These are phyloP conservation scores for Acacia crassicarpa DNA, from an alignment of 306 rosid species.

Conservation along the genomic window DNA sequence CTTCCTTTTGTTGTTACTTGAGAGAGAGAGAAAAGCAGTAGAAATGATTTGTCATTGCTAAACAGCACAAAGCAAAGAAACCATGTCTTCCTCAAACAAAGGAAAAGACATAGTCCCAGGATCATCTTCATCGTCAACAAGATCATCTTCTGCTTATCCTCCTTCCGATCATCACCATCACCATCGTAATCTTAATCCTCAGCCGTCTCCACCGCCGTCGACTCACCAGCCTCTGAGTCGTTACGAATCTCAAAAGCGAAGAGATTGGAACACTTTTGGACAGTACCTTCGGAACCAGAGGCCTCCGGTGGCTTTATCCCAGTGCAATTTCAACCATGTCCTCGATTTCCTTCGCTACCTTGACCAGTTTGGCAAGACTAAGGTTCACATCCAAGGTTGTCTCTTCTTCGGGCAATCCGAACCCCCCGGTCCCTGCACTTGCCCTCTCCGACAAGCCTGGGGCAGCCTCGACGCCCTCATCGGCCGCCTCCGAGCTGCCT, in stretches of 20 bases:
- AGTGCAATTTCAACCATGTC: slow-evolving; percentile 84
- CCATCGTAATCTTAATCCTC: slow-evolving; percentile 41
- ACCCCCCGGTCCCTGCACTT: slow-evolving; percentile 92
- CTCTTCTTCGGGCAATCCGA: slow-evolving; percentile 90
- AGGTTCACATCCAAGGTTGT: slow-evolving; percentile 87
- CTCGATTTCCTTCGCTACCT: slow-evolving; percentile 82
- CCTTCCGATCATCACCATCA: slow-evolving; percentile 35
- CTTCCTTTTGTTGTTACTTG: slow-evolving; percentile 32
- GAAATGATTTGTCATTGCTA: slow-evolving; percentile 30
- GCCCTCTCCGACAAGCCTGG: slow-evolving; percentile 95
- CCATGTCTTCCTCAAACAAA: slow-evolving; percentile 38
- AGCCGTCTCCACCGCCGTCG: slow-evolving; percentile 47
- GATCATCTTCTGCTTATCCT: slow-evolving; percentile 28
- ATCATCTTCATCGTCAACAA: neutral
- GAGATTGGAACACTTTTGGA: slow-evolving; percentile 98
- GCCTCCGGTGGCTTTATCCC: slow-evolving; percentile 80
- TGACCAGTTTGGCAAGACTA: slow-evolving; percentile 95
- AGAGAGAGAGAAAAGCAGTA: slow-evolving; percentile 27
- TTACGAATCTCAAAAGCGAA: slow-evolving; percentile 89
- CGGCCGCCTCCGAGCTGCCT: slow-evolving; percentile 92
- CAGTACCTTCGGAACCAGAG: slow-evolving; percentile 84
- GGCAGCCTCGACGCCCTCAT: slow-evolving; percentile 96
- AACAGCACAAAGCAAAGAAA: neutral
- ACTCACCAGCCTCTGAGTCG: slow-evolving; percentile 51
- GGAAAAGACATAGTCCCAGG: slow-evolving; percentile 14